phyloP scores from a whole-genome alignment of 2,329 filamentous ascomycete genomes.

The Ophiostoma sp. region DNA sequence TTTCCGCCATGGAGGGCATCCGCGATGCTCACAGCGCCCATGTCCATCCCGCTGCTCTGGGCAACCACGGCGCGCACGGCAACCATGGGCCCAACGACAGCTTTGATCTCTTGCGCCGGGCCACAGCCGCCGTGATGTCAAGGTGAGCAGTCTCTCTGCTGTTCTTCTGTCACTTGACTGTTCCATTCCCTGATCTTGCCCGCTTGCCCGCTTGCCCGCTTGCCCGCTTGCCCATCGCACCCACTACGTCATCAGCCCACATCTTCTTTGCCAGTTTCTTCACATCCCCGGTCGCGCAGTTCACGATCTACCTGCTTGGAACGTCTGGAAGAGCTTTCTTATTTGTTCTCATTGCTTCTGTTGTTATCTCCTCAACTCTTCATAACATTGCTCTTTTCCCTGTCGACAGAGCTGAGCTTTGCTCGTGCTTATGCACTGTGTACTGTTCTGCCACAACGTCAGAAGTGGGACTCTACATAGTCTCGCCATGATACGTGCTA shows the following conservation, averaged over 20 bases:
- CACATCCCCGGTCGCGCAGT: background rate
- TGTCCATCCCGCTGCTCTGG: background rate
- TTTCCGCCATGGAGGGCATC: constrained; percentile 34
- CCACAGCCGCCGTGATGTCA: constrained; percentile 59
- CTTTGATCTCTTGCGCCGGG: constrained; percentile 54
- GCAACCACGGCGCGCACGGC: background rate
- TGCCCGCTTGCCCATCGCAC: background rate
- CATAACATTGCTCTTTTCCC: background rate
- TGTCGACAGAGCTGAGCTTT: background rate
- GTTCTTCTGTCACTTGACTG: too few relatives aligned
- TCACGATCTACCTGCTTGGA: background rate
- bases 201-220: background rate
- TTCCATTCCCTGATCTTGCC: background rate
- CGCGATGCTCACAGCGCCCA: constrained; percentile 31
- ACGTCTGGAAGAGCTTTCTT: background rate
- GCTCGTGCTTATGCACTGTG: background rate
- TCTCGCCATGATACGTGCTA: background rate
- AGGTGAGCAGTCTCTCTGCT: constrained; percentile 41
- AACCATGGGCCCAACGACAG: constrained; percentile 19
- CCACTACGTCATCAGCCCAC: background rate
- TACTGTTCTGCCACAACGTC: background rate
- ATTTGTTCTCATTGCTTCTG: background rate
- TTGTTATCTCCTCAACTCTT: background rate
- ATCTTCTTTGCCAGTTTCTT: background rate
- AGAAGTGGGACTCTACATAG: background rate